Evolutionary conservation across 2,329 filamentous ascomycete genomes (phyloP), one percentile per base, ranked within the genome.

Genomic region (Pseudonectria foliicola): DNA sequence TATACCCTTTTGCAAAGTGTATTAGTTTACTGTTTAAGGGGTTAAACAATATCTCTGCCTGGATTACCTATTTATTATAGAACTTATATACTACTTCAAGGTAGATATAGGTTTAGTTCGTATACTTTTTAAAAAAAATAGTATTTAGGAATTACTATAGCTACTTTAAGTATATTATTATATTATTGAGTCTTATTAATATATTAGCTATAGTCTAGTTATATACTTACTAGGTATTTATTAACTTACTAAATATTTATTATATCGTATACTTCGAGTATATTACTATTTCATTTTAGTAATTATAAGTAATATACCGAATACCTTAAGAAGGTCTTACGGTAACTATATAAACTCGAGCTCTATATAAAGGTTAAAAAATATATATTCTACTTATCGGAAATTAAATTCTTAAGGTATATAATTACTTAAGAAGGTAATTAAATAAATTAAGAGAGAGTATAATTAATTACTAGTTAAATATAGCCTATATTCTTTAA

Each of bases 131-230:
- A n/a, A n/a, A 44, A 14, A 41, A 46, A 16, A 39, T 27, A 25
- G 15, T 25, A 16, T 41, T 40, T 27, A 29, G 39, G 16, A 37
- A 25, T 23, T 12, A 33, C 14, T 39, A 43, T 38, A 41, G 18
- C 13, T 35, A 42, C 13, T 48, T 37, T 42, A 39, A 48, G 24
- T 48, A 44, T 34, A 23, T 37, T 27, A 29, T 42, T 18, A 44
- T 44, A 40, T 27, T 37, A 29, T 42, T 42, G 33, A 37, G 13
- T 2, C 23, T 45, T 27, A 43, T 35, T 32, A 41, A 43, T 38
- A 40, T 36, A 29, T 14, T 32, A 35, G 38, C 32, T 27, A 43
- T 14, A 2, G 39, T 39, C 27, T 41, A 43, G 25, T 27, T 23
- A 28, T 43, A 43, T 38, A 45, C 41, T 29, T 40, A 45, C 27